Evolutionary conservation across 2,329 filamentous ascomycete species (phyloP), one percentile per base, ranked within the genome.

Genomic region (Arthrobotrys sphaeroides): DNA sequence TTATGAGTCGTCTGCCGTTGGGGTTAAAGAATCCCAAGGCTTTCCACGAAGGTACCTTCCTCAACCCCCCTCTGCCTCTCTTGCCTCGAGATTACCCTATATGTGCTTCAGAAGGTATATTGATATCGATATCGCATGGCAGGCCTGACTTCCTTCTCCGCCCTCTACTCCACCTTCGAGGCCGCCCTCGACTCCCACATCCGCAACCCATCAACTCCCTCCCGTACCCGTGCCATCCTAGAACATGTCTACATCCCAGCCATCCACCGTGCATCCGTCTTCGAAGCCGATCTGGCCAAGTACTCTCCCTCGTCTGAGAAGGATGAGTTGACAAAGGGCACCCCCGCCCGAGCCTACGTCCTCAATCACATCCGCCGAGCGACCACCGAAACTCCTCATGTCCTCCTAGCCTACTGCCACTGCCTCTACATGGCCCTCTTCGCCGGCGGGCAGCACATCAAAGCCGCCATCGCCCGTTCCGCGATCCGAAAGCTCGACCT

Each of bases 361-460:
- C 18, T 59, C 20, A 60, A 59, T 5, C 38, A 68, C 26, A 49
- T 74, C 62, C 62, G 55, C 33, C 43, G 28, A 2, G 55, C 47
- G 16, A 74, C 70, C 36, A 59, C 62, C 26, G 70, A 74, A 18
- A 57, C 22, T 20, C 70, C 70, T 10, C 70, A 74, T 20, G 62
- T 68, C 7, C 55, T 74, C 4, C 62, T 74, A 18, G 70, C 70
- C 36, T 74, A 74, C 31, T 68, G 62, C 28, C 70, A 74, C 40
- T 74, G 70, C 26, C 55, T 74, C 20, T 74, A 74, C 45, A 74
- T 74, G 70, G 70, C 70, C 43, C 55, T 74, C 45, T 74, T 74
- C 62, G 70, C 70, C 16, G 70, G 70, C 28, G 70, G 70, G 13
- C 70, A 74, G 64, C 70, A 74, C 38, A 74, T 74, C 45, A 74